Percentiles rank a stretch among this genome's conserved stretches.
Conservation (phyloP, 2,329 filamentous ascomycete species). For the Penicillium sp. region DNA sequence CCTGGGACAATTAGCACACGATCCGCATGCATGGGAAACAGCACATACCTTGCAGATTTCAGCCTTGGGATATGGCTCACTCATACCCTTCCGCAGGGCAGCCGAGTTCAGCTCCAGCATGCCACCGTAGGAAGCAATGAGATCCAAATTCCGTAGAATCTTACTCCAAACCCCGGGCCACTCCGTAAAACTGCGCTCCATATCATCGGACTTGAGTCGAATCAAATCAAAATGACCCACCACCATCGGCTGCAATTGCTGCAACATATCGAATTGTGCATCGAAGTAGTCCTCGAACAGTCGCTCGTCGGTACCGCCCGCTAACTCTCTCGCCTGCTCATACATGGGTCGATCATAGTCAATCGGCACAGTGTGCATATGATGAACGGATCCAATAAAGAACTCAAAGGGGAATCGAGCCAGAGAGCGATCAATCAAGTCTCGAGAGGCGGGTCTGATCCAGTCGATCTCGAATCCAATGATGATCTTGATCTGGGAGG, state of each 20-base stretch:
- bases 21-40: constrained; percentile 13
- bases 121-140: constrained; percentile 72
- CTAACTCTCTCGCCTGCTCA: constrained; percentile 57
- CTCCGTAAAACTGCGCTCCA: constrained; percentile 59
- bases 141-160: constrained; percentile 72
- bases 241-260: constrained; percentile 68
- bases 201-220: constrained; percentile 72
- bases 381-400: constrained; percentile 91
- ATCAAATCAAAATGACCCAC: constrained; percentile 96
- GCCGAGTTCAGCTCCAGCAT: constrained; percentile 89
- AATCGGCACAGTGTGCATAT: constrained; percentile 82
- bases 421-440: constrained; percentile 61
- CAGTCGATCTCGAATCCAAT: constrained; percentile 94
- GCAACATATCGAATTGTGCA: constrained; percentile 78
- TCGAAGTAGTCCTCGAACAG: constrained; percentile 87
- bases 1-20: constrained; percentile 45
- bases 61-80: constrained; percentile 82
- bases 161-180: constrained; percentile 71
- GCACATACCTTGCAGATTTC: constrained; percentile 70
- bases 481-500: constrained; percentile 70
- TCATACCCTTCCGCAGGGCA: constrained; percentile 83
- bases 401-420: constrained; percentile 72
- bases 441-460: constrained; percentile 70
- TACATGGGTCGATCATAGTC: constrained; percentile 78
- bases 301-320: constrained; percentile 67